Conservation (phyloP, 495 filamentous ascomycete genomes). For the Hyaloscypha bicolor region DNA sequence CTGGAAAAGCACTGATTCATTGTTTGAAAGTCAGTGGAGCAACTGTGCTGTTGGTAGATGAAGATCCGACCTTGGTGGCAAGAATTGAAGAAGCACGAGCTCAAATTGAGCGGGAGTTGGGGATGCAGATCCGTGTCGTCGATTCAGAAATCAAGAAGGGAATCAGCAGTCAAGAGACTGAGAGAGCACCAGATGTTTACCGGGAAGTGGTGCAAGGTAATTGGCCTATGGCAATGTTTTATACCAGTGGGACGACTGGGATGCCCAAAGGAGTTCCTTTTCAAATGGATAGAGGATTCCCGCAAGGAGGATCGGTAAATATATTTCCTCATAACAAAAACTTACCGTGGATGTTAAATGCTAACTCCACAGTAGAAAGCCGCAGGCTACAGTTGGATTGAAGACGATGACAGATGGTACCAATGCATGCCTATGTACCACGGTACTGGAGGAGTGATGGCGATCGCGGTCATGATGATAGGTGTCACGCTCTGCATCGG, state of each 20-base stretch:
- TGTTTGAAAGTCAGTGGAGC: slow-evolving; percentile 64
- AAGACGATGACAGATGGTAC: slow-evolving; percentile 65
- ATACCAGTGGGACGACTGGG: slow-evolving; percentile 63
- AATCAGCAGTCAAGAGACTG: slow-evolving; percentile 50
- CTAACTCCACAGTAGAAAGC: slow-evolving; percentile 32
- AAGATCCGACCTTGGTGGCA: slow-evolving; percentile 52
- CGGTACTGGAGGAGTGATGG: slow-evolving; percentile 60
- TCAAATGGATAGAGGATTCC: slow-evolving; percentile 33
- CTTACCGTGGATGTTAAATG: not conserved
- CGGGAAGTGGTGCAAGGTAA: slow-evolving; percentile 47
- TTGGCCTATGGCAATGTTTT: slow-evolving; percentile 64
- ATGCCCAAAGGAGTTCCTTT: slow-evolving; percentile 50
- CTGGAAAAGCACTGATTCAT: slow-evolving; percentile 66
- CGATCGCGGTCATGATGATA: slow-evolving; percentile 54
- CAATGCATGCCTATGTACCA: slow-evolving; percentile 83
- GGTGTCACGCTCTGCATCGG: slow-evolving; percentile 69
- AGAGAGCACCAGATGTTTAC: slow-evolving; percentile 51
- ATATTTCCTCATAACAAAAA: not conserved
- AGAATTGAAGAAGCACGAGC: slow-evolving; percentile 56
- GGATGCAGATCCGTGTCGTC: slow-evolving; percentile 56
- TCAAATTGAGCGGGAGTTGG: slow-evolving; percentile 51
- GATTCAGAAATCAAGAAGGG: slow-evolving; percentile 46
- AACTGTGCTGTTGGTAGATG: slow-evolving; percentile 67
- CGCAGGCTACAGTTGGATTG: slow-evolving; percentile 48
- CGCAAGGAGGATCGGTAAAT: slow-evolving; percentile 7